Percentiles rank a stretch among this genome's conserved stretches.
phyloP scores from a whole-genome alignment of 176 grass and related monocot species.

The Aegilops bicornis region DNA sequence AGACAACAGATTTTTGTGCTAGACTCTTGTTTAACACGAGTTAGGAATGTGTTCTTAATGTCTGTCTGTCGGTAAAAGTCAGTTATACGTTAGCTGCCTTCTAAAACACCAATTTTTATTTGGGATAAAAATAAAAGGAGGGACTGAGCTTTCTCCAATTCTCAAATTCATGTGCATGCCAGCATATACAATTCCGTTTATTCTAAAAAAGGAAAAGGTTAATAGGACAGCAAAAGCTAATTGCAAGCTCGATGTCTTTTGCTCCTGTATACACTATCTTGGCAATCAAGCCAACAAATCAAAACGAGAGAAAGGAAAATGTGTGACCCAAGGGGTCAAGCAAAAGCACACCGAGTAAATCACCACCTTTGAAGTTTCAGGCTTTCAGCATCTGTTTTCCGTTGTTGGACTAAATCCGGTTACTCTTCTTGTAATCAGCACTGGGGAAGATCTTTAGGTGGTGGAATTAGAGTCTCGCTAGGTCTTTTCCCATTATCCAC shows the following conservation, averaged over 20 bases:
- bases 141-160: not conserved
- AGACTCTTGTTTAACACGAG: not conserved
- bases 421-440: slow-evolving; percentile 44
- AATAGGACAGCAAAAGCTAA: slow-evolving; percentile 21
- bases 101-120: not conserved
- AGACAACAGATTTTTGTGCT: not conserved
- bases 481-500: slow-evolving; percentile 64
- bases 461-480: slow-evolving; percentile 59
- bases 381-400: not conserved
- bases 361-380: not conserved
- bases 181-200: slow-evolving; percentile 37
- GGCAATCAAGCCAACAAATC: slow-evolving; percentile 29
- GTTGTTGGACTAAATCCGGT: slow-evolving; percentile 2
- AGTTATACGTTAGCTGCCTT: not conserved
- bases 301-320: slow-evolving; percentile 17
- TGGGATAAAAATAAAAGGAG: not conserved
- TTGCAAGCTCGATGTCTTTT: not conserved
- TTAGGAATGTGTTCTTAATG: not conserved
- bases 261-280: slow-evolving; percentile 24
- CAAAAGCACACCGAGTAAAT: slow-evolving; percentile 37
- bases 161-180: slow-evolving; percentile 18
- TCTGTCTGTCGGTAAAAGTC: not conserved
- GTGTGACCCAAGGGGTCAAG: slow-evolving; percentile 17
- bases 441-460: slow-evolving; percentile 66
- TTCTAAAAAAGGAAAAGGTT: not conserved